These are phyloP conservation scores for Psilocybe azurescens DNA, from an alignment of 768 basidiomycete genomes.

Conservation along the genomic window DNA sequence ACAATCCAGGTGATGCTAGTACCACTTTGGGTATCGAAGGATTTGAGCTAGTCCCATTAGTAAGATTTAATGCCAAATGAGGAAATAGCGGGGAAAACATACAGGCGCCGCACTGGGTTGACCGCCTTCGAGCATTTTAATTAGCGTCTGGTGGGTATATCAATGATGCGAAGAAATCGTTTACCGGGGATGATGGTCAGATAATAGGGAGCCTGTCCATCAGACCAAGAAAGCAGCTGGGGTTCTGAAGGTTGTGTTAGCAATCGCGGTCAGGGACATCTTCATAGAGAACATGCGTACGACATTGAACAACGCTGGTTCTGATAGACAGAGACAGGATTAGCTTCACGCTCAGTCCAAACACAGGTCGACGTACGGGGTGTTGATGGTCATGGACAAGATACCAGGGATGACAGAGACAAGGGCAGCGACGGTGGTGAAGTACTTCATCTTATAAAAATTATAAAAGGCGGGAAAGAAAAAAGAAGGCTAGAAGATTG, in stretches of 20 bases:
- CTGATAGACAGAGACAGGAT: conserved; percentile 7
- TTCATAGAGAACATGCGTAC: conserved; percentile 39
- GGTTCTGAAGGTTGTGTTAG: conserved; percentile 53
- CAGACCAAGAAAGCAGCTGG: conserved; percentile 55
- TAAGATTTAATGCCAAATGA: conserved; percentile 17
- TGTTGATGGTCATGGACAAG: conserved; percentile 61
- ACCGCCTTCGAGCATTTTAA: conserved; percentile 45
- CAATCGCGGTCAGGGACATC: background rate
- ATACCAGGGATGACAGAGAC: conserved; percentile 43
- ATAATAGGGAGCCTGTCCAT: conserved; percentile 61
- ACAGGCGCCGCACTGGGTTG: conserved; percentile 59
- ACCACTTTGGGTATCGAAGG: conserved; percentile 51
- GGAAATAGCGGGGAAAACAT: conserved; percentile 26
- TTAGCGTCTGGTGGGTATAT: background rate
- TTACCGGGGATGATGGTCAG: conserved; percentile 66
- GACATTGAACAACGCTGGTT: conserved; percentile 48
- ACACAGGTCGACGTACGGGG: conserved; percentile 55
- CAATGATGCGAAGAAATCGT: conserved; percentile 16
- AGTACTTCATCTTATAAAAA: conserved; percentile 41
- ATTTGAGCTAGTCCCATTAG: conserved; percentile 50
- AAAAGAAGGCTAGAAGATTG: conserved; percentile 19
- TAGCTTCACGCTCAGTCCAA: conserved; percentile 1
- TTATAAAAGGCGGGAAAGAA: conserved; percentile 13
- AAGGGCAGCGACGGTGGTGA: conserved; percentile 38
- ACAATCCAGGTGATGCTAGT: conserved; percentile 59